Evolutionary conservation across 352 stramenopile species (phyloP).

Genomic region (Phytophthora vignae): DNA sequence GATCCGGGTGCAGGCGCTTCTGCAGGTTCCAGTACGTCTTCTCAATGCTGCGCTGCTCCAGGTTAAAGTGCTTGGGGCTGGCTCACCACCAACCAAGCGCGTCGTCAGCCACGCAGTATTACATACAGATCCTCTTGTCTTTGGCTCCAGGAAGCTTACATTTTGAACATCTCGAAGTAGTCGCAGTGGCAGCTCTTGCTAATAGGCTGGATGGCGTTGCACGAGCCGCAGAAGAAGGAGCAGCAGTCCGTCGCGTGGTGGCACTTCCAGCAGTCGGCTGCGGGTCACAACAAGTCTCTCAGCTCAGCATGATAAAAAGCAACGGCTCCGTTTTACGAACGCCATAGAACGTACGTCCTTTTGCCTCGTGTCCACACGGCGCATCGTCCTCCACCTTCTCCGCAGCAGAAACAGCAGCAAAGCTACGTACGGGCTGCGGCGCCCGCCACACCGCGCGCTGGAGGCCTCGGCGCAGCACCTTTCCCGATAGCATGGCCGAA

Average conservation of each 20-base stretch:
- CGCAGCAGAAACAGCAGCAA: constrained; percentile 25
- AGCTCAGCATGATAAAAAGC: too few relatives aligned
- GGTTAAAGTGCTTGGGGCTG: constrained; percentile 82
- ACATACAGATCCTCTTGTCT: constrained; percentile 8
- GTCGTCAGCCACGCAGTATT: constrained; percentile 14
- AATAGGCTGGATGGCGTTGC: constrained; percentile 83
- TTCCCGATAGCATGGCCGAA: constrained; percentile 30
- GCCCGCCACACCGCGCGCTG: constrained; percentile 23
- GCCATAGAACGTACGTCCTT: constrained; percentile 35
- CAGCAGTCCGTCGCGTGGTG: constrained; percentile 84
- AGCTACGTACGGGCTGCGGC: constrained; percentile 22
- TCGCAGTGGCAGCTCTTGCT: constrained; percentile 74
- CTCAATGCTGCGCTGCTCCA: constrained; percentile 85
- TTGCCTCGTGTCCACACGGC: constrained; percentile 14
- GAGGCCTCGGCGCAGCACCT: constrained; percentile 44
- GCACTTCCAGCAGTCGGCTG: constrained; percentile 84
- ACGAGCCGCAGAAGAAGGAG: constrained; percentile 84
- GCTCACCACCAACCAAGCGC: constrained; percentile 4
- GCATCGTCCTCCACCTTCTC: constrained; percentile 43
- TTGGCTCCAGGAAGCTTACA: constrained; percentile 44
- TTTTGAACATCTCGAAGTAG: constrained; percentile 90
- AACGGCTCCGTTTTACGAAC: constrained; percentile 1
- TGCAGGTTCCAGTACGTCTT: constrained; percentile 90
- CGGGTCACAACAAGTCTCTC: constrained; percentile 13
- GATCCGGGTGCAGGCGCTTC: constrained; percentile 85